Evolutionary conservation across 164 flowering plant species (phyloP), one percentile per base, ranked within the genome.

Genomic region (Pachysandra terminalis): DNA sequence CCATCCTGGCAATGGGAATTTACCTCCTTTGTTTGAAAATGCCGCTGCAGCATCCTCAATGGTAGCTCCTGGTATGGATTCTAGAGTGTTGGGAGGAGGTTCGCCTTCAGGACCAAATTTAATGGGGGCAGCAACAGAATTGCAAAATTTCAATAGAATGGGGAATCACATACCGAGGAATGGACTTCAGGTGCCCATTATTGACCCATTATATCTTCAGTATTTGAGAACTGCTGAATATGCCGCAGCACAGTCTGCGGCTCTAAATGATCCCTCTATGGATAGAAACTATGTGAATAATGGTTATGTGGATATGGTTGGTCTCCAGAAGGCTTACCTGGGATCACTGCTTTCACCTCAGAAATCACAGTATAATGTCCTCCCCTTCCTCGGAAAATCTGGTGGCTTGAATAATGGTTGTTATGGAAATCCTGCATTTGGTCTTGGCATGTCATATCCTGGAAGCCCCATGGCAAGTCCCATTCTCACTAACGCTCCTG

Each of bases 401-500:
- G 80, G 78, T 61, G 64, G 73, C 57, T 73, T 82, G 19, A 80
- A 82, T 75, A 91, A 81, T 77, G 87, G 89, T 28, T 92, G 80
- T 64, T 87, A 83, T 77, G 93, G 86, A 22, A 90, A 79, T 75
- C 86, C 87, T 22, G 74, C 87, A 14, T 87, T 51, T 79, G 87
- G 89, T 19, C 70, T 83, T 63, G 89, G 88, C 59, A 72, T 90
- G 82, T 83, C 91, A 5, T 91, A 87, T 79, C 87, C 86, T 48
- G 93, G 95, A 68, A 91, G 88, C 71, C 90, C 93, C n/a, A 68
- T 88, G 80, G 82, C 85, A 28, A 80, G 78, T 70, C 80, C 90
- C 17, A 80, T 83, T 23, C 66, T 87, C 72, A 84, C 86, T 26
- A 81, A 83, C 66, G 87, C 94, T 64, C 85, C 86, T 55, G 80